Evolutionary conservation across 225 moss, liverwort and hornwort genomes (phyloP), one percentile per base, ranked within the genome.

Genomic region (Pseudisothecium myosuroides): DNA sequence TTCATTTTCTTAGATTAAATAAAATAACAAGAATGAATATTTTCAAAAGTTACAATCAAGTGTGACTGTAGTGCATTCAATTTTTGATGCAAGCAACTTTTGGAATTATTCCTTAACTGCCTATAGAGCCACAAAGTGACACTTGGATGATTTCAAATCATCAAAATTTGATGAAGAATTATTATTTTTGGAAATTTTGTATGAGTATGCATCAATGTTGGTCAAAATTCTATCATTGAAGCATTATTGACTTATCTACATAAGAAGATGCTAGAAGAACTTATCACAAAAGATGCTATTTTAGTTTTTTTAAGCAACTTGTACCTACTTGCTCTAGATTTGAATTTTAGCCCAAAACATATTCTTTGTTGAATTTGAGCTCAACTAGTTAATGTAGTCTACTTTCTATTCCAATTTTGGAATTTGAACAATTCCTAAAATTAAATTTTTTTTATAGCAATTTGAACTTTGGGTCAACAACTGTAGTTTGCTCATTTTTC

Each of bases 121-220:
- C 37, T 2, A 37, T 2, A 67, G 0, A 67, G 11, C 12, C 4
- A 67, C 21, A 12, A 11, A 66, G 7, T 67, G 11, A 2, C 5
- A 37, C 19, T 67, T 37, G 37, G 1, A 67, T 67, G 37, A 67
- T 67, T 67, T 65, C 7, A 36, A 65, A 34, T 32, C 64, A 34
- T 32, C 17, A 32, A 65, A 65, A 19, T 18, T 65, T 65, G 36
- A 36, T 65, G 18, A 36, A 10, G 36, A 32, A 32, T 1, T 36
- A 5, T 2, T 0, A 36, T 36, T 65, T 62, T 36, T 65, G 13
- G 23, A 0, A 13, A 4, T 4, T 69, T n/a, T 39, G 39, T 39
- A 23, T 69, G 39, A 21, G 1, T 66, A 10, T n/a, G 4, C 22
- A n/a, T 12, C 0, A 2, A 68, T 12, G 20, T 68, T n/a, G 68